Base-by-base conservation (phyloP, 208 protist genomes). In the Crithidia acanthocephali region DNA sequence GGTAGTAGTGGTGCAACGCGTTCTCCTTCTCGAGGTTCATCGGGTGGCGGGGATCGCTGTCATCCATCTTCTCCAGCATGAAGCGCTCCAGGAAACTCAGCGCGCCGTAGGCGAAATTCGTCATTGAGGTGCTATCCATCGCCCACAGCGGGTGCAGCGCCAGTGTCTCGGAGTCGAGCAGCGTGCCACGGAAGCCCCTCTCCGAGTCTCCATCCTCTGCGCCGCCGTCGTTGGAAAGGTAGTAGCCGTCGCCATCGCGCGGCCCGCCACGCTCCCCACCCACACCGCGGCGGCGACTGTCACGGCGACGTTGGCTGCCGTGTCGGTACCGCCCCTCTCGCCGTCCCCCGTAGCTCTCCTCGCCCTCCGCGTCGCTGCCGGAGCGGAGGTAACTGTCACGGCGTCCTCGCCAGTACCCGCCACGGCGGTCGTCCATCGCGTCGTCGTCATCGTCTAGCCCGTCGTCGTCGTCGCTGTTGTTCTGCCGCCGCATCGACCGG, bases 21-120 rank as follows among this genome's bases (percentile, higher is more conserved):
- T 74, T 60, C 37, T 86, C 71, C 56, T 84, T 88, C 45, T 84
- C 76, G 15, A 87, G 76, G 71, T 91, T 91, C 68, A 92, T 88
- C 22, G 80, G 79, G 59, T 90, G 68, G 42, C 88, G 77, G 16
- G 86, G 84, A 63, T 96, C 92, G 65, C 74, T 61, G 67, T 94
- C 92, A 70, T 96, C 92, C 67, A 80, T 70, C 40, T 81, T 81
- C 33, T 94, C 81, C 45, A 96, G 77, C 56, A 93, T 78, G 53
- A 96, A 66, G 6, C 86, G 84, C 27, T 66, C 77, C 35, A 96
- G 74, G 58, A 88, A 96, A 55, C 82, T 73, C 13, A 96, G 81
- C 25, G 81, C 68, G 22, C 84, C 79, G 76, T 87, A 88, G 33
- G 88, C 82, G 57, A 91, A 94, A 18, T 77, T 77, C 16, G 66